Conservation (phyloP, 1,139 yeast species). For the Wickerhamiella infanticola region DNA sequence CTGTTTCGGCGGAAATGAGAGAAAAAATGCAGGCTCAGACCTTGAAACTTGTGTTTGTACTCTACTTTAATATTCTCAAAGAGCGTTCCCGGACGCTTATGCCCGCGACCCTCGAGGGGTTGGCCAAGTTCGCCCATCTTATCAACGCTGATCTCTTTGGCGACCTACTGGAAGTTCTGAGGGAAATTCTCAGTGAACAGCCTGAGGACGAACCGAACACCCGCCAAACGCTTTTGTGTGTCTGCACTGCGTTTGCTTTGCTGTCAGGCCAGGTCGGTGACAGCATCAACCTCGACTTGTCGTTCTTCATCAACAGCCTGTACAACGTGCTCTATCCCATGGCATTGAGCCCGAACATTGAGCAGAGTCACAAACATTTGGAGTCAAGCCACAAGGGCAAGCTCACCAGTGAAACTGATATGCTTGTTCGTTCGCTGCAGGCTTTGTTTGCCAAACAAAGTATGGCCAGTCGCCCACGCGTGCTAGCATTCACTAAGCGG, state of each 20-base stretch:
- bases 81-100: slow-evolving; percentile 49
- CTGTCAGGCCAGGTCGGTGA: slow-evolving; percentile 54
- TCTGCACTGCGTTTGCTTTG: slow-evolving; percentile 80
- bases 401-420: slow-evolving; percentile 78
- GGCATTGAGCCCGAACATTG: slow-evolving; percentile 69
- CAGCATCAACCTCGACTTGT: slow-evolving; percentile 25
- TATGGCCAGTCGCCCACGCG: slow-evolving; percentile 45
- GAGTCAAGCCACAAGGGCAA: slow-evolving; percentile 63
- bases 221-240: slow-evolving; percentile 64
- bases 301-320: slow-evolving; percentile 54
- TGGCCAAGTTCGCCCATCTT: slow-evolving; percentile 80
- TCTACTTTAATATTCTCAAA: slow-evolving; percentile 66
- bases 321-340: slow-evolving; percentile 51
- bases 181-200: slow-evolving; percentile 52
- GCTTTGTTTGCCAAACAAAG: slow-evolving; percentile 65
- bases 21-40: slow-evolving; percentile 77
- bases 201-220: slow-evolving; percentile 20
- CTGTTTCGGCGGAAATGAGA: slow-evolving; percentile 74
- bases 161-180: slow-evolving; percentile 73
- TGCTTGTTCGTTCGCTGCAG: slow-evolving; percentile 63
- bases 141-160: slow-evolving; percentile 86
- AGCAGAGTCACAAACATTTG: slow-evolving; percentile 65
- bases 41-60: slow-evolving; percentile 49
- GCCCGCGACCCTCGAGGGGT: slow-evolving; percentile 82
- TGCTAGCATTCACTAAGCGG: slow-evolving; percentile 72